Evolutionary conservation across 768 basidiomycete species (phyloP).

Genomic region (Tricholoma sp.): DNA sequence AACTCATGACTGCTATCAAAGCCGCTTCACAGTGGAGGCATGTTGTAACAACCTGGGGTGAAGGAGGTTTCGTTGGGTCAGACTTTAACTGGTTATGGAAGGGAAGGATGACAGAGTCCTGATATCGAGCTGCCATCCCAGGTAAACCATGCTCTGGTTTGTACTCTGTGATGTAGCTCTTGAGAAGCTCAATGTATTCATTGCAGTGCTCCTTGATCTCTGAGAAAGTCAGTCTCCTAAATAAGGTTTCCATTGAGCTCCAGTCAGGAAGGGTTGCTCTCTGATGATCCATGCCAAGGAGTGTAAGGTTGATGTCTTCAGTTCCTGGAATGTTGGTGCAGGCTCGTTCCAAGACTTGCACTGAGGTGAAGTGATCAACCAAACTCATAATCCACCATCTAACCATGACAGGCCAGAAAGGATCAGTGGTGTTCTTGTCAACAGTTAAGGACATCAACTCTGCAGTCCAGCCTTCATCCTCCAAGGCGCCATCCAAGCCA

Average conservation of each 20-base stretch:
- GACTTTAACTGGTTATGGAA: background rate
- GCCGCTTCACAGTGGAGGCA: background rate
- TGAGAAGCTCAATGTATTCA: background rate
- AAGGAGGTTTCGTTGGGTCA: background rate
- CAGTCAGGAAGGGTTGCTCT: background rate
- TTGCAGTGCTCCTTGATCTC: background rate
- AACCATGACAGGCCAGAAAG: background rate
- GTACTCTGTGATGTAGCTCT: background rate
- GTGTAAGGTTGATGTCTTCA: background rate
- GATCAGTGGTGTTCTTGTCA: background rate
- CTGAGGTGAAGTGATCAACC: background rate
- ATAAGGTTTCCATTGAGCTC: background rate
- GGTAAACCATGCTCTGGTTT: background rate
- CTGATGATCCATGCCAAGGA: background rate
- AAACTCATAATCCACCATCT: background rate
- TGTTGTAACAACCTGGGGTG: background rate
- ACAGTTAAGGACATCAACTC: background rate
- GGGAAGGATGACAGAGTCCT: background rate
- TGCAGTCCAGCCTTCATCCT: background rate
- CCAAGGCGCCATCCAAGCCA: background rate
- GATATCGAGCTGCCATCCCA: background rate
- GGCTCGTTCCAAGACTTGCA: background rate
- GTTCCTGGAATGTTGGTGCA: background rate
- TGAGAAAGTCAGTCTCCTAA: background rate
- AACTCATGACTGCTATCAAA: background rate